Evolutionary conservation across 768 basidiomycete genomes (phyloP).

Genomic region (Suillus brevipes): DNA sequence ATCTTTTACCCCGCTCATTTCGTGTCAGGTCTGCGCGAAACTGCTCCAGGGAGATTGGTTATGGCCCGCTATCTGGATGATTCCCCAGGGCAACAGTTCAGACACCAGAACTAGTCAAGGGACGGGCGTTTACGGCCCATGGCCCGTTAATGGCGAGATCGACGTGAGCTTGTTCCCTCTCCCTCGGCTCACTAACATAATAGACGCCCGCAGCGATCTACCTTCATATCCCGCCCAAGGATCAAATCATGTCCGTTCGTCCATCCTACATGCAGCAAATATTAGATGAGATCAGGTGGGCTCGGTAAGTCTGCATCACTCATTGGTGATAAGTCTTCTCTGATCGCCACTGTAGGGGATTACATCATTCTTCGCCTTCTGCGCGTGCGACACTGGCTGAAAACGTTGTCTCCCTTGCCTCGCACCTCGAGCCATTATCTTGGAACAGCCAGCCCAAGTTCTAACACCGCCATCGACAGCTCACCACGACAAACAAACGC

Average conservation of each 20-base stretch:
- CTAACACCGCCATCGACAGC: too few relatives aligned
- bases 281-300: not conserved
- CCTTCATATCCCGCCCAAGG: conserved; percentile 44
- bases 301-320: not conserved
- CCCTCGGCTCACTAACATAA: conserved; percentile 26
- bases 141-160: conserved; percentile 60
- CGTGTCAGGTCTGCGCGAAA: conserved; percentile 51
- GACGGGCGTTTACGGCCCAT: conserved; percentile 32
- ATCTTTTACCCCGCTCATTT: not conserved
- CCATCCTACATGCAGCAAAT: conserved; percentile 16
- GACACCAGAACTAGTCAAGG: conserved; percentile 8
- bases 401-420: conserved; percentile 16
- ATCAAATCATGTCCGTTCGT: conserved; percentile 50
- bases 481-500: too few relatives aligned
- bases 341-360: conserved; percentile 32
- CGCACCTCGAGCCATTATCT: conserved; percentile 28
- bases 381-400: conserved; percentile 36
- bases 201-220: conserved; percentile 53
- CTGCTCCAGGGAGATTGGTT: conserved; percentile 53
- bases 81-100: conserved; percentile 27
- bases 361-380: conserved; percentile 31
- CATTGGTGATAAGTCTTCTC: not conserved
- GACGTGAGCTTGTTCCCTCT: conserved; percentile 46
- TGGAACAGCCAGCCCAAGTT: conserved; percentile 12
- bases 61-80: conserved; percentile 36